A percentile compares a stretch with the other conserved stretches of the same genome.
Conservation (phyloP, 306 rosid genomes). For the Cotoneaster glaucophyllus region DNA sequence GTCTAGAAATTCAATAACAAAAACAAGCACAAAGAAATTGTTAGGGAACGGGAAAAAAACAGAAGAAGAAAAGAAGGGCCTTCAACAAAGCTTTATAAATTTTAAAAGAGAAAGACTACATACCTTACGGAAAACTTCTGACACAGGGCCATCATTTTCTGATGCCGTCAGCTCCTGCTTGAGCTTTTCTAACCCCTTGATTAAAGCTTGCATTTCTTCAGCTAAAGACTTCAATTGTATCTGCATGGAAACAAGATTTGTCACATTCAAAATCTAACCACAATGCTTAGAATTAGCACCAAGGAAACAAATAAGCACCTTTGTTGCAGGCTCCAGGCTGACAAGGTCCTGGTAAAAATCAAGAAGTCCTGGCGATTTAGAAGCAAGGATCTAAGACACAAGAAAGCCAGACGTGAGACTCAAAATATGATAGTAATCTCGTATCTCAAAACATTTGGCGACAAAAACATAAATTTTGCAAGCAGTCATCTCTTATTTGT, state of each 20-base stretch:
- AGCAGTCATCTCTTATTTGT: not conserved
- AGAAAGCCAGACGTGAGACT: constrained; percentile 23
- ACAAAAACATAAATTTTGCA: not conserved
- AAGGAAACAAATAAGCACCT: constrained; percentile 41
- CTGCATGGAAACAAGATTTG: constrained; percentile 42
- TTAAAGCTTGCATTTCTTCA: constrained; percentile 97
- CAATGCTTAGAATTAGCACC: not conserved
- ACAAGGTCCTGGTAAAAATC: constrained; percentile 79
- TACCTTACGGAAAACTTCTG: constrained; percentile 75
- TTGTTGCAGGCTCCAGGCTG: constrained; percentile 76
- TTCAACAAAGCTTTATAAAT: not conserved
- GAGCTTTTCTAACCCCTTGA: constrained; percentile 85
- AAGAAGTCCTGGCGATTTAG: constrained; percentile 75
- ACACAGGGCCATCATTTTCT: constrained; percentile 86
- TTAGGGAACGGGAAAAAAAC: constrained; percentile 7
- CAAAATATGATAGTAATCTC: not conserved
- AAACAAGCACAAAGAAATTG: constrained; percentile 6
- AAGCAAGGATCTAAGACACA: constrained; percentile 63
- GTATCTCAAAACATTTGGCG: not conserved
- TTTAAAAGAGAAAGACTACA: constrained; percentile 4
- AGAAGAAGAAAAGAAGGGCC: not conserved
- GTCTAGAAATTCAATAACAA: constrained; percentile 39
- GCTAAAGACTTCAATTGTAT: constrained; percentile 98
- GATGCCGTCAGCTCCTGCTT: constrained; percentile 82
- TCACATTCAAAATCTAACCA: constrained; percentile 10